Evolutionary conservation across 2,329 filamentous ascomycete species (phyloP).

Genomic region (Claviceps maximensis): DNA sequence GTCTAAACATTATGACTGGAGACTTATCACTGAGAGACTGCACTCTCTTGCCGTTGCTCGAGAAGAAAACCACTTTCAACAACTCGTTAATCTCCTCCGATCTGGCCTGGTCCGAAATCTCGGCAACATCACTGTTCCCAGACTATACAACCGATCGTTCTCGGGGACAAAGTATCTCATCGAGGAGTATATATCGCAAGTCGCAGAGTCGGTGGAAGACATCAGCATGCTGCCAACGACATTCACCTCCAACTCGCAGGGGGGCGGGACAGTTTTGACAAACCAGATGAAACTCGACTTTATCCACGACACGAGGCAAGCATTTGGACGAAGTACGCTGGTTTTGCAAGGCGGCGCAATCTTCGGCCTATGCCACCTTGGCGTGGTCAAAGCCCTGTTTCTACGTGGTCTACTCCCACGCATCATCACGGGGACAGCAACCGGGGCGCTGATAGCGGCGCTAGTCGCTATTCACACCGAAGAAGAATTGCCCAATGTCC

Average conservation of each 20-base stretch:
- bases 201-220: conserved; percentile 68
- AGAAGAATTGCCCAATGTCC: conserved; percentile 64
- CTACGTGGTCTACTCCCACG: conserved; percentile 68
- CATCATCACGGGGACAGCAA: conserved; percentile 84
- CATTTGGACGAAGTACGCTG: conserved; percentile 74
- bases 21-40: conserved; percentile 66
- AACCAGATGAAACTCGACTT: conserved; percentile 74
- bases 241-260: conserved; percentile 21
- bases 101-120: conserved; percentile 72
- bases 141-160: conserved; percentile 73
- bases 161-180: conserved; percentile 83
- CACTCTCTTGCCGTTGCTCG: conserved; percentile 56
- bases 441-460: conserved; percentile 78
- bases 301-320: conserved; percentile 74
- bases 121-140: conserved; percentile 76
- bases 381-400: conserved; percentile 79
- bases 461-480: conserved; percentile 79
- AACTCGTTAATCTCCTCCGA: conserved; percentile 65
- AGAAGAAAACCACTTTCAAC: conserved; percentile 58
- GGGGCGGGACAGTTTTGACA: conserved; percentile 34
- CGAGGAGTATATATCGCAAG: conserved; percentile 77
- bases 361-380: conserved; percentile 80
- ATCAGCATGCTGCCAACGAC: conserved; percentile 54
- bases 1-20: conserved; percentile 74
- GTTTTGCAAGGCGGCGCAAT: conserved; percentile 84